phyloP scores from a whole-genome alignment of 2,329 filamentous ascomycete species.

The Magnaporthiopsis incrustans region DNA sequence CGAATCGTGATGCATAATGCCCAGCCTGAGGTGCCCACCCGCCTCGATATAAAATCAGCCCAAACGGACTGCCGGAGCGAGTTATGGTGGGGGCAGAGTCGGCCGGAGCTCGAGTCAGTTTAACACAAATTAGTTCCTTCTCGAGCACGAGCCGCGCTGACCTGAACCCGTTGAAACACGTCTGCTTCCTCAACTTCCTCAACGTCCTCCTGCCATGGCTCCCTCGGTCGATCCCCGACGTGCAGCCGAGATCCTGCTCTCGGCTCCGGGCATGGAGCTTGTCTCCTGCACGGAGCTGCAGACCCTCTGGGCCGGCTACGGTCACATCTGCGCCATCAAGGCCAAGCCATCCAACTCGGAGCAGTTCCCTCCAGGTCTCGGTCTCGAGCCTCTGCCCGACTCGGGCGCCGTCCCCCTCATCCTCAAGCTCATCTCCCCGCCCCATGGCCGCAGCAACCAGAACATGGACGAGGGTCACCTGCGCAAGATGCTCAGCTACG shows the following conservation, averaged over 20 bases:
- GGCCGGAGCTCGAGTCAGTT: too few species aligned
- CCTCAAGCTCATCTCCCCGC: conserved; percentile 53
- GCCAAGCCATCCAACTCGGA: conserved; percentile 27
- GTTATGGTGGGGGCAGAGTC: too few species aligned
- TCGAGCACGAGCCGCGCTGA: too few species aligned
- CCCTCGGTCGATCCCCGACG: conserved; percentile 16
- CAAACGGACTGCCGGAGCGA: too few species aligned
- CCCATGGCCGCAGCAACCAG: conserved; percentile 22
- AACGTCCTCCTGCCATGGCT: background rate
- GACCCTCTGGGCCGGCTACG: conserved; percentile 43
- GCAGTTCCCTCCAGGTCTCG: conserved; percentile 7
- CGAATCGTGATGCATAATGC: too few species aligned
- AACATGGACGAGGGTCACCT: conserved; percentile 49
- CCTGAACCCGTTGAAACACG: too few species aligned
- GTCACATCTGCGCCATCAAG: conserved; percentile 46
- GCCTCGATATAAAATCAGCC: too few species aligned
- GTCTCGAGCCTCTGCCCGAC: background rate
- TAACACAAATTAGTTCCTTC: too few species aligned
- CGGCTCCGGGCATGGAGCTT: conserved; percentile 27
- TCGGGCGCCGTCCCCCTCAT: conserved; percentile 33
- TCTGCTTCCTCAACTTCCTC: background rate
- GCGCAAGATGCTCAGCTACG: conserved; percentile 59
- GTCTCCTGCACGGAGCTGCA: conserved; percentile 22
- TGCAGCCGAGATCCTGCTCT: conserved; percentile 32
- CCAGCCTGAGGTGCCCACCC: too few species aligned